Evolutionary conservation across 768 basidiomycete genomes (phyloP), one percentile per base, ranked within the genome.

Genomic region (Macrocybe gigantea): DNA sequence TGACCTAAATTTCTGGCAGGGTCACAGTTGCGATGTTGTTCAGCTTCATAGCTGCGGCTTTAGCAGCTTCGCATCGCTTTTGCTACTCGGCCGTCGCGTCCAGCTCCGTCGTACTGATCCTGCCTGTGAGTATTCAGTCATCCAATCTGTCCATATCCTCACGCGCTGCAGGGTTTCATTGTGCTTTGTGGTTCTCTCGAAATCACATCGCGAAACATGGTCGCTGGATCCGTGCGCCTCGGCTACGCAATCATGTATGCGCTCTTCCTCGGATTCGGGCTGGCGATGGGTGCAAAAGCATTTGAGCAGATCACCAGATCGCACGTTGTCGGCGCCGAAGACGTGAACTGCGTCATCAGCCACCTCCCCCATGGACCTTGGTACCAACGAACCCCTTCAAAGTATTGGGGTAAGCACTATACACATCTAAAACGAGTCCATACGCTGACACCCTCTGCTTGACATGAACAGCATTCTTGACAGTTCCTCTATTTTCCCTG

Each of bases 81-180:
- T 93, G 90, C 64, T 93, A 88, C 59, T 81, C 89, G 0, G 86
- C 91, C 0, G 70, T 91, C 47, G 85, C 85, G 0, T 85, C 86
- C 5, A 79, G 78, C 33, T 81, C 86, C 4, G 79, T 91, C 45
- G 86, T 91, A 3, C 74, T 90, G 51, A 91, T 93, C 53, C 72
- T 91, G 3, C 88, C 88, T 5, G 84, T 85, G 50, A 57, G 78
- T 62, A 33, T 9, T 33, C 31, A 10, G 1, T 14, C 47, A 6
- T 14, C 29, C 38, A 22, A 22, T 22, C 37, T 7, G 30, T 31
- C 14, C 6, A 9, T 33, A 5, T 41, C 47, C 4, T 13, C 1
- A 34, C 48, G 71, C 67, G 29, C 10, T 33, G 13, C 13, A 70
- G 66, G 85, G 85, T 6, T 84, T 84, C 50, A 78, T 86, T 44